phyloP scores from a whole-genome alignment of 176 grass and related monocot species.

The Oryza glumipatula region DNA sequence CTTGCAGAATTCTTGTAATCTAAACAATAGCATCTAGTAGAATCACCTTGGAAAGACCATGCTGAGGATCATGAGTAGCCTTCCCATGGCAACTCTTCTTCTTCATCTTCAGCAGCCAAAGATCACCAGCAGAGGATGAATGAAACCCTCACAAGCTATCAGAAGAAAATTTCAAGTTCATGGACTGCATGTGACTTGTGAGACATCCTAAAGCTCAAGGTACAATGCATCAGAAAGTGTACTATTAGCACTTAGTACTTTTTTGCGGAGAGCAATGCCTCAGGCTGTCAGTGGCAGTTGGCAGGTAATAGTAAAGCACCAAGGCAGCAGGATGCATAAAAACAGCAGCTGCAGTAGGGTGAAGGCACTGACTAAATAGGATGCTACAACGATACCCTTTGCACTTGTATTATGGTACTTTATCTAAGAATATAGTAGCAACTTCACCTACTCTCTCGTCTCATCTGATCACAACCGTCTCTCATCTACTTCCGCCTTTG shows the following conservation, averaged over 20 bases:
- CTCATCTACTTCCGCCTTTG: too few species aligned
- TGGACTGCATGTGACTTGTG: neutral
- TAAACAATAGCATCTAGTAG: neutral
- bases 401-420: neutral
- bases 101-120: constrained; percentile 24
- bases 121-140: neutral
- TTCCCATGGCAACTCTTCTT: constrained; percentile 8
- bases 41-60: constrained; percentile 16
- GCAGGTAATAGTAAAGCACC: neutral
- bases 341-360: neutral
- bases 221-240: neutral
- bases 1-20: neutral
- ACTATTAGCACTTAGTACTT: neutral
- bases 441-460: too few species aligned
- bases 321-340: neutral
- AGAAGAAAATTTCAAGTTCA: neutral
- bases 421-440: too few species aligned
- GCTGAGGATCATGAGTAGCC: constrained; percentile 1
- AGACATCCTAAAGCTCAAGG: neutral
- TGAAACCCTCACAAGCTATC: neutral
- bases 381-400: constrained; percentile 2
- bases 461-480: too few species aligned
- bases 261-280: neutral
- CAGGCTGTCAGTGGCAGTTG: constrained; percentile 1
- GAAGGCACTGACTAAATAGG: constrained; percentile 3